phyloP scores from a whole-genome alignment of 257 asterid species.

The Solanum arcanum region DNA sequence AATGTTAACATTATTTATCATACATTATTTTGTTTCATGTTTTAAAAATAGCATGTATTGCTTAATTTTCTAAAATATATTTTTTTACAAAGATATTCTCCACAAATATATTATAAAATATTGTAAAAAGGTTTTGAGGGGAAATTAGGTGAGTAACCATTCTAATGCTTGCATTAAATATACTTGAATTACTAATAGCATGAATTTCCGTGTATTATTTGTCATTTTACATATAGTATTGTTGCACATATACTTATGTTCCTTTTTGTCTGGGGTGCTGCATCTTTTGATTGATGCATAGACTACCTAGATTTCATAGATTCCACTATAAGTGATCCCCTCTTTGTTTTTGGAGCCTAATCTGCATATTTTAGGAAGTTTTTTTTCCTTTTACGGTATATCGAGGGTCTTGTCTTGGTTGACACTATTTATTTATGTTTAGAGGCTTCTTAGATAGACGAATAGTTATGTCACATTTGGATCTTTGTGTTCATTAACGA shows the following conservation, averaged over 20 bases:
- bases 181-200: neutral
- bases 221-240: neutral
- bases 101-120: neutral
- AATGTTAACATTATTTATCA: too few relatives aligned
- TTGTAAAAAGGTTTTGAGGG: neutral
- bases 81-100: neutral
- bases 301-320: neutral
- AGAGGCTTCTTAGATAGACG: neutral
- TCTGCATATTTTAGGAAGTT: neutral
- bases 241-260: neutral
- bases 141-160: neutral
- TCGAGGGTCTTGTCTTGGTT: neutral
- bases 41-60: neutral
- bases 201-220: too few relatives aligned
- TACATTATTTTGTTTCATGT: neutral
- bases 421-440: neutral
- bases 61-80: neutral
- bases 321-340: neutral
- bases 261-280: neutral
- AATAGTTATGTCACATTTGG: neutral
- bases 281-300: neutral
- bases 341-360: neutral
- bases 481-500: neutral
- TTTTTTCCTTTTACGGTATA: neutral
- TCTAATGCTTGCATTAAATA: neutral